phyloP scores from a whole-genome alignment of 768 basidiomycete genomes.

The Termitomyces heimii region DNA sequence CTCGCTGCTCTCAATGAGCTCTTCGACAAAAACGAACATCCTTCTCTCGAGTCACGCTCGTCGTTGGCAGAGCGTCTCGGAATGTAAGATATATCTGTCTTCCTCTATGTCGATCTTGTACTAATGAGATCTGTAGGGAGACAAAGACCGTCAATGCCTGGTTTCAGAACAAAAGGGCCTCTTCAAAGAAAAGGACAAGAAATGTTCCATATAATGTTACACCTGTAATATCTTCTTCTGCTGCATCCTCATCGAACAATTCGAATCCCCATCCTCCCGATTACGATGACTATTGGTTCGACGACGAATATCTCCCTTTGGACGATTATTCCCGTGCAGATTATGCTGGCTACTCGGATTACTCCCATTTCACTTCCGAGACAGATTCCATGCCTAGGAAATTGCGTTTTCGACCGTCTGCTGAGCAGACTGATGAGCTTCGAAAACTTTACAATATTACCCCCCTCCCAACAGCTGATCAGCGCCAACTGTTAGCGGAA shows the following conservation, averaged over 20 bases:
- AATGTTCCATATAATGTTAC: constrained; percentile 23
- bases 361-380: constrained; percentile 45
- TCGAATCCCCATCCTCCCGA: constrained; percentile 24
- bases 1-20: constrained; percentile 74
- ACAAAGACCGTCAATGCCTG: constrained; percentile 82
- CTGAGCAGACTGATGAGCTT: constrained; percentile 65
- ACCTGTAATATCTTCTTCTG: constrained; percentile 26
- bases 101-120: constrained; percentile 4
- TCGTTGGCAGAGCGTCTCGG: constrained; percentile 66
- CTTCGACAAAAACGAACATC: constrained; percentile 73
- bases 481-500: constrained; percentile 57
- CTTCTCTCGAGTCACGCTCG: constrained; percentile 60
- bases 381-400: constrained; percentile 47
- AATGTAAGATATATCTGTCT: constrained; percentile 49
- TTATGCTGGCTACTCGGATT: constrained; percentile 43
- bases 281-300: constrained; percentile 36
- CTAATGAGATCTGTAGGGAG: constrained; percentile 42
- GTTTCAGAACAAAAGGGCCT: constrained; percentile 86
- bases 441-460: constrained; percentile 58
- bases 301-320: constrained; percentile 37
- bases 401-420: constrained; percentile 58
- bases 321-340: constrained; percentile 31
- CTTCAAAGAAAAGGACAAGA: constrained; percentile 65
- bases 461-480: constrained; percentile 63
- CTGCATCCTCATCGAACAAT: constrained; percentile 26